Evolutionary conservation across 768 basidiomycete genomes (phyloP), one percentile per base, ranked within the genome.

Genomic region (Hygrocybe coccinea): DNA sequence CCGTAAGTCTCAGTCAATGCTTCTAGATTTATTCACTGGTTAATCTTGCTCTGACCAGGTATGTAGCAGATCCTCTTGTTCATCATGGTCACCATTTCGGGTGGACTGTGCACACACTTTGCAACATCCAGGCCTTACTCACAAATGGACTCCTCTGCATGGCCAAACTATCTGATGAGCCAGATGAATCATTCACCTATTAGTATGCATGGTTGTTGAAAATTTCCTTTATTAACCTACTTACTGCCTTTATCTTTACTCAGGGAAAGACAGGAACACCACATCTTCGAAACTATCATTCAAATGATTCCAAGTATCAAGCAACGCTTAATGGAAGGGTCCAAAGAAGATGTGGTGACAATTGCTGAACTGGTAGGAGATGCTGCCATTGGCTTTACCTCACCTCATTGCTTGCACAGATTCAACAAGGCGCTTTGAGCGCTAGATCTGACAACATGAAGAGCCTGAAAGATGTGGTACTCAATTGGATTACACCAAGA

Each of bases 181-280:
- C n/a, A 19, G 45, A 49, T 7, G 24, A 29, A 15, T 35, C 34
- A n/a, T 49, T 35, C 24, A 29, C 48, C 8, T 33, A 15, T 33
- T 5, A 49, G 48, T 49, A 35, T 49, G 7, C 29, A 8, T 5
- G 14, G 21, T 25, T 24, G 5, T 19, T 41, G 39, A 41, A 24
- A 19, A 49, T 49, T 25, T 25, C 25, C 44, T 17, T 46, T 12
- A 46, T 11, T 12, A 24, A 39, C 22, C 22, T 12, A 12, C 17
- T 12, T 46, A 46, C 22, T 12, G 11, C 11, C 4, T 22, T 50
- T 10, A 50, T 29, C 14, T 3, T 17, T 50, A n/a, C 33, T 50
- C 48, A 50, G 48, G 33, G 48, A 50, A 50, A 33, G 35, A 35
- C 4, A 24, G 12, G 48, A 50, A 36, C 48, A 50, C 35, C 48